These are phyloP conservation scores for Albophoma yamanashiensis DNA, from an alignment of 2,329 filamentous ascomycete species.

Conservation along the genomic window DNA sequence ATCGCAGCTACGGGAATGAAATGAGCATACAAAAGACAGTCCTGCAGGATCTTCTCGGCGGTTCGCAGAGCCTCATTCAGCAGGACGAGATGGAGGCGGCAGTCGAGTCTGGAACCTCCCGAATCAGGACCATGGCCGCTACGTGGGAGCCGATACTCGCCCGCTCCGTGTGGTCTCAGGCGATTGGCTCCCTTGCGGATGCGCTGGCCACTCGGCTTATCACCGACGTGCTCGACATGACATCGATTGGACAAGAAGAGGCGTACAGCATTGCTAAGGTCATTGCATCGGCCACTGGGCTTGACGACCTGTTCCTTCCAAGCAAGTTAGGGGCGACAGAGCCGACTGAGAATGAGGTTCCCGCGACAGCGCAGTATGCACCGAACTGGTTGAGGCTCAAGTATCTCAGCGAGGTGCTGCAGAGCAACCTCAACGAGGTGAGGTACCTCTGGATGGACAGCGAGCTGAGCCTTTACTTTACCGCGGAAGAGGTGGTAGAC, in stretches of 20 bases:
- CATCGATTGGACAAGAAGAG: constrained; percentile 52
- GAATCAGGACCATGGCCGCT: constrained; percentile 41
- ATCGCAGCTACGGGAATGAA: constrained; percentile 50
- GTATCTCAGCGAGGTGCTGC: constrained; percentile 52
- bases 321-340: constrained; percentile 20
- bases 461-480: constrained; percentile 54
- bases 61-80: constrained; percentile 48
- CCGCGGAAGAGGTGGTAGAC: constrained; percentile 49
- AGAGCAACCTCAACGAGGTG: constrained; percentile 56
- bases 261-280: constrained; percentile 50
- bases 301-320: constrained; percentile 50
- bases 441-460: constrained; percentile 54
- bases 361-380: constrained; percentile 49
- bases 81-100: constrained; percentile 42
- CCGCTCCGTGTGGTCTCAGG: constrained; percentile 52
- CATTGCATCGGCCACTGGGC: constrained; percentile 44
- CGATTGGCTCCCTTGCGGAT: constrained; percentile 49
- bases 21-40: constrained; percentile 50
- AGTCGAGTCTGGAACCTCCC: constrained; percentile 41
- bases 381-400: constrained; percentile 53
- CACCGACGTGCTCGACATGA: constrained; percentile 49
- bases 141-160: constrained; percentile 49
- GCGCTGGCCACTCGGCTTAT: constrained; percentile 49
- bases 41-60: constrained; percentile 50
- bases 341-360: constrained; percentile 28